phyloP scores from a whole-genome alignment of 495 filamentous ascomycete species.

The Penicillium pulvis region DNA sequence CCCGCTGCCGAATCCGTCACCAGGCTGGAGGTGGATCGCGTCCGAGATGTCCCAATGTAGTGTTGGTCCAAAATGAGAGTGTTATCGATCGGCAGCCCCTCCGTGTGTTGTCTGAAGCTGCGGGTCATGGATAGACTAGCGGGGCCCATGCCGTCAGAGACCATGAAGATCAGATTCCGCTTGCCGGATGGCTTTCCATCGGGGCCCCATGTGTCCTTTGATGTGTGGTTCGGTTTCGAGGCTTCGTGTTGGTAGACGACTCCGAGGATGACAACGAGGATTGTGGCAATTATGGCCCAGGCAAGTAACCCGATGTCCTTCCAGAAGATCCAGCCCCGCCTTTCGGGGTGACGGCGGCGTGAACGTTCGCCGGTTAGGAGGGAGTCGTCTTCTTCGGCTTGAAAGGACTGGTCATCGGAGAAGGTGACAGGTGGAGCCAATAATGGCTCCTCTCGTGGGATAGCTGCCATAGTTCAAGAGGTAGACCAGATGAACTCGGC shows the following conservation, averaged over 20 bases:
- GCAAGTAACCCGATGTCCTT: slow-evolving; percentile 72
- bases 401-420: slow-evolving; percentile 45
- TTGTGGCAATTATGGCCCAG: slow-evolving; percentile 89
- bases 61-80: slow-evolving; percentile 79
- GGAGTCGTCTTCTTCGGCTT: slow-evolving; percentile 63
- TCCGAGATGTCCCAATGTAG: slow-evolving; percentile 85
- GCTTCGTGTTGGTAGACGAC: slow-evolving; percentile 70
- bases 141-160: slow-evolving; percentile 97
- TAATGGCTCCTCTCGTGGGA: slow-evolving; percentile 43
- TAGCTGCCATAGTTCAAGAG: slow-evolving; percentile 35
- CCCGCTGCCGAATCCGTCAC: slow-evolving; percentile 96
- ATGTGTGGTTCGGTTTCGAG: slow-evolving; percentile 24
- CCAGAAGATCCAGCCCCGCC: slow-evolving; percentile 57
- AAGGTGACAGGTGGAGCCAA: slow-evolving; percentile 41
- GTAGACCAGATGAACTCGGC: neutral
- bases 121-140: slow-evolving; percentile 84
- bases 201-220: slow-evolving; percentile 37
- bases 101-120: slow-evolving; percentile 72
- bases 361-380: slow-evolving; percentile 61
- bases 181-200: slow-evolving; percentile 66
- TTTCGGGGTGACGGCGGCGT: slow-evolving; percentile 26
- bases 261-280: slow-evolving; percentile 71
- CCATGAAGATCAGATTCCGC: slow-evolving; percentile 96
- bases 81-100: slow-evolving; percentile 67
- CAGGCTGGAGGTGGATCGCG: slow-evolving; percentile 75